Percentiles rank a stretch among this genome's conserved stretches.
Conservation (phyloP, 352 stramenopile species). For the Pythium myriotylum region DNA sequence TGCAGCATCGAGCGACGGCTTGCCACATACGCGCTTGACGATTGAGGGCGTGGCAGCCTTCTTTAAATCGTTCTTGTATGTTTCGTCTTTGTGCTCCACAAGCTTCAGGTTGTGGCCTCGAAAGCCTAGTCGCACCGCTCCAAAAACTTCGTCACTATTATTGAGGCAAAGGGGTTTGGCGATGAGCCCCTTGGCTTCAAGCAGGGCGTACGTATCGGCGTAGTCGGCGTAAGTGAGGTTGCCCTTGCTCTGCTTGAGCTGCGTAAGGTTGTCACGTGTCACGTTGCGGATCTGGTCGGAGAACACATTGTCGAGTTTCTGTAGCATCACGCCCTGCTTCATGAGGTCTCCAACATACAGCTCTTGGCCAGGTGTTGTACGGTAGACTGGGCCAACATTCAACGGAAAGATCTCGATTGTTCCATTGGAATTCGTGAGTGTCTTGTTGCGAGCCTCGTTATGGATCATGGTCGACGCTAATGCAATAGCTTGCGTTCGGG, state of each 20-base stretch:
- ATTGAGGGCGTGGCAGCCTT: not conserved
- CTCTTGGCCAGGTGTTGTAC: conserved; percentile 2
- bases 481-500: conserved; percentile 7
- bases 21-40: conserved; percentile 4
- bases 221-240: conserved; percentile 2
- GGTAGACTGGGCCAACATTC: not conserved
- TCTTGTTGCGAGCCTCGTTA: conserved; percentile 1
- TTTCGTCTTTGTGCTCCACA: not conserved
- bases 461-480: conserved; percentile 6
- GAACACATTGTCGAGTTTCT: not conserved
- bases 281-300: not conserved
- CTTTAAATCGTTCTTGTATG: not conserved
- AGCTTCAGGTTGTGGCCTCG: conserved; percentile 1
- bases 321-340: not conserved
- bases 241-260: not conserved
- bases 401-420: not conserved
- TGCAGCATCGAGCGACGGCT: not conserved
- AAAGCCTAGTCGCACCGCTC: not conserved
- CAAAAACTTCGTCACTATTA: conserved; percentile 4
- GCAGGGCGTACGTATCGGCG: not conserved
- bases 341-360: not conserved
- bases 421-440: not conserved
- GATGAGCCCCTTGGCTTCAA: not conserved
- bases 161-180: conserved; percentile 1
- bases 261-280: not conserved